Percentiles rank a stretch among this genome's conserved stretches.
Conservation (phyloP, 2,329 filamentous ascomycete genomes). For the Aspergillus texensis region DNA sequence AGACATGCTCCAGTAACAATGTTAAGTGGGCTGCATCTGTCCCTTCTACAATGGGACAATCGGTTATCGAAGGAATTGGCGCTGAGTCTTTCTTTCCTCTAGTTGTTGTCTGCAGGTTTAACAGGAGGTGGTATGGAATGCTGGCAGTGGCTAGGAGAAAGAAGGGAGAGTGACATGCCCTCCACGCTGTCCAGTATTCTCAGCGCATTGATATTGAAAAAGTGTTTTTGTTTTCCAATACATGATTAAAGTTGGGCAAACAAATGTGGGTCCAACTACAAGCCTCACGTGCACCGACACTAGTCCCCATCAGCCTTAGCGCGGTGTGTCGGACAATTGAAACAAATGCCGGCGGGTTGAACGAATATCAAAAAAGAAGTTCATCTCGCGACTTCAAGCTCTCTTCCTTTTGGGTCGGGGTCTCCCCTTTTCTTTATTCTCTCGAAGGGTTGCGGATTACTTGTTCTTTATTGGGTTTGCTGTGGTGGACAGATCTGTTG, state of each 20-base stretch:
- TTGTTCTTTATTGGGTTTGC: slow-evolving; percentile 4
- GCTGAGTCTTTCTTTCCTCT: neutral
- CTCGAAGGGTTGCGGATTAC: slow-evolving; percentile 13
- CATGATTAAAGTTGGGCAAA: neutral
- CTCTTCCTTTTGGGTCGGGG: slow-evolving; percentile 17
- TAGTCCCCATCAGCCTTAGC: slow-evolving; percentile 23
- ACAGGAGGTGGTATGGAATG: neutral
- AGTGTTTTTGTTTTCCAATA: too few species aligned
- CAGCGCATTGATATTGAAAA: too few species aligned
- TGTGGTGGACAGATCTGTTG: neutral
- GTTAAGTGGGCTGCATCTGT: neutral
- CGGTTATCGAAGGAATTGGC: neutral
- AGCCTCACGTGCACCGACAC: slow-evolving; percentile 23
- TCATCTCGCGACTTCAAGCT: slow-evolving; percentile 11
- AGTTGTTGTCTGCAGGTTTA: neutral
- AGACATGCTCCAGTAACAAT: neutral
- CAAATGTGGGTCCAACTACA: slow-evolving; percentile 10
- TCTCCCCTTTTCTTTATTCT: slow-evolving; percentile 14
- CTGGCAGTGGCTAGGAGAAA: neutral
- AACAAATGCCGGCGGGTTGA: slow-evolving; percentile 21
- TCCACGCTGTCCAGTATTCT: neutral
- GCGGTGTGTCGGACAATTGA: slow-evolving; percentile 17
- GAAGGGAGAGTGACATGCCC: neutral
- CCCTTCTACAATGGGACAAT: neutral
- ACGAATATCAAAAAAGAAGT: slow-evolving; percentile 24